Conservation (phyloP, 73 alveolate species). For the Paramecium bursaria region DNA sequence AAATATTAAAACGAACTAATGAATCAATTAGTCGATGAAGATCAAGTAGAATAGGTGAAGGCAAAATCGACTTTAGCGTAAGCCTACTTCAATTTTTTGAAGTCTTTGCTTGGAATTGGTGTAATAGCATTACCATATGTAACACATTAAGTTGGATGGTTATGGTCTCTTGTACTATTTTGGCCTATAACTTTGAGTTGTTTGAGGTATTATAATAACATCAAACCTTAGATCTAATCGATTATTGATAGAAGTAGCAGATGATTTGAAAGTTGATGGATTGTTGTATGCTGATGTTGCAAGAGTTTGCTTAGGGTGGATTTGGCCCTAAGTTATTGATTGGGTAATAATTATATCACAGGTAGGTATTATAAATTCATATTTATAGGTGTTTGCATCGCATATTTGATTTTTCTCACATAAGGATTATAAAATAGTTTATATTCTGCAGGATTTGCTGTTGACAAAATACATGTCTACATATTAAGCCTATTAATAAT, state of each 20-base stretch:
- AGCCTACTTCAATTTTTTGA: too few species aligned
- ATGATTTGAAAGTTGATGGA: conserved; percentile 33
- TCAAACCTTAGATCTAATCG: conserved; percentile 24
- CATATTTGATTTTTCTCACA: conserved; percentile 43
- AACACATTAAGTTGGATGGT: too few species aligned
- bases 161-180: too few species aligned
- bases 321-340: conserved; percentile 22
- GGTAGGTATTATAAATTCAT: too few species aligned
- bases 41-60: too few species aligned
- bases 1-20: too few species aligned
- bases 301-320: conserved; percentile 6
- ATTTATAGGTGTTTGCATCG: conserved; percentile 51
- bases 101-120: too few species aligned
- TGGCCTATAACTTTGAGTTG: too few species aligned
- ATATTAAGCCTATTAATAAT: conserved; percentile 2
- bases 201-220: background rate
- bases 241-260: conserved; percentile 50
- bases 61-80: too few species aligned
- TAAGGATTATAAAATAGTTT: background rate
- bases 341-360: conserved; percentile 5
- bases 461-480: background rate
- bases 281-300: conserved; percentile 46
- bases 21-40: too few species aligned
- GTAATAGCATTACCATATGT: too few species aligned
- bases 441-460: background rate